Conservation (phyloP, 768 basidiomycete species). For the Termitomyces bulborhizus region DNA sequence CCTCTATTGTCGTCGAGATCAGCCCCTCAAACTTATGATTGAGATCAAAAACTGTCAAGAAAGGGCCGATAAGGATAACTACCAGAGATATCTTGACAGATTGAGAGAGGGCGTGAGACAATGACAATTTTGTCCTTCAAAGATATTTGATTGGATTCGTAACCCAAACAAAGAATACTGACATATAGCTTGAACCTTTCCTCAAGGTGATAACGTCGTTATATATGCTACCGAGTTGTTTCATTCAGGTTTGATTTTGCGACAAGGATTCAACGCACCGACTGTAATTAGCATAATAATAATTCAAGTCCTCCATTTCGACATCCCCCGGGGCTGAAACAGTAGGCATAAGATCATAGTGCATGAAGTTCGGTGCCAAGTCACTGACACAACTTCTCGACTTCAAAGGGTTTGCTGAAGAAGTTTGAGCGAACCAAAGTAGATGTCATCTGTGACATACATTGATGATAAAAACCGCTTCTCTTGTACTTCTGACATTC, state of each 20-base stretch:
- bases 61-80: conserved; percentile 4
- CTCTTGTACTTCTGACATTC: conserved; percentile 93
- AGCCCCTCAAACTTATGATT: conserved; percentile 75
- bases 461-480: conserved; percentile 85
- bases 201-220: conserved; percentile 96
- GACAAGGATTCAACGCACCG: conserved; percentile 43
- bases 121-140: conserved; percentile 86
- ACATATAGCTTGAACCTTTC: conserved; percentile 96
- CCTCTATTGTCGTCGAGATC: conserved; percentile 89
- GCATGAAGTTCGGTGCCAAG: background rate
- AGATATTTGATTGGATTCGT: background rate
- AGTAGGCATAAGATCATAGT: background rate
- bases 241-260: conserved; percentile 3
- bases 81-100: conserved; percentile 96
- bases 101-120: conserved; percentile 93
- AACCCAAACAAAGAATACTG: conserved; percentile 22
- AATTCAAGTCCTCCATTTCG: conserved; percentile 97
- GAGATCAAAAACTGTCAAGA: background rate
- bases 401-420: conserved; percentile 85
- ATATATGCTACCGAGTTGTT: conserved; percentile 58
- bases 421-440: conserved; percentile 8
- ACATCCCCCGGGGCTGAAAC: conserved; percentile 71
- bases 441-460: conserved; percentile 39
- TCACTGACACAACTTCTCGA: conserved; percentile 71
- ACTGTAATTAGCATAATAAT: conserved; percentile 95